Base-by-base conservation (phyloP, 139 green algal species). In the Chlorella ohadii region DNA sequence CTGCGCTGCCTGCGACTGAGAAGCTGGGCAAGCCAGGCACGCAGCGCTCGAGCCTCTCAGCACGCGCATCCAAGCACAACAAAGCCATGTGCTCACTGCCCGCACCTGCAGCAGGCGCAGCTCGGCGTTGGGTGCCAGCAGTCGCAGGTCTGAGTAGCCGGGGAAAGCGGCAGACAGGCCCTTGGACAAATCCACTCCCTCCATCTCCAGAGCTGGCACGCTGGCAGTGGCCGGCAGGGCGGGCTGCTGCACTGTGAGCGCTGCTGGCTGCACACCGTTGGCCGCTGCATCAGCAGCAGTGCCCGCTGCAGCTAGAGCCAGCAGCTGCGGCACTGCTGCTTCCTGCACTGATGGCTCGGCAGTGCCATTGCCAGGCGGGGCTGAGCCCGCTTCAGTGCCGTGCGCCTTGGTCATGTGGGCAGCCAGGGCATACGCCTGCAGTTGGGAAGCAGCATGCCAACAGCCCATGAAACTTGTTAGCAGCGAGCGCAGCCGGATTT, bases 81-180 rank as follows among this genome's bases (percentile, higher is more conserved):
- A n/a, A n/a, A n/a, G n/a, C n/a, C n/a, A n/a, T n/a, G n/a, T n/a
- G n/a, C n/a, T n/a, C n/a, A n/a, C 51, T 23, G 51, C 51, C 44
- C 51, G 51, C 51, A 59, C 51, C 51, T 59, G 75, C 79, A 96
- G 79, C 76, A 98, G 79, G 25, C 92, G 91, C 88, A 97, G 79
- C 89, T 98, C 95, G 20, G 94, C 94, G 27, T 93, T 91, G 7
- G 95, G 94, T 0, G 94, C 93, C 79, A 97, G 88, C 86, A 98
- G 84, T 17, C 93, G 88, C 41, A 96, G 86, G 76, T 93, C 86
- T 5, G 85, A 84, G 91, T 93, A 98, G 11, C 93, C 93, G 86
- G 93, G 83, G n/a, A 91, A 71, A 0, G 75, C 85, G 9, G 72
- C 64, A 27, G 47, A 61, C 41, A 85, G 23, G 6, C 80, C 82